These are phyloP conservation scores for Rhynchospora pubera DNA, from an alignment of 176 grass and related monocot species.

Conservation along the genomic window DNA sequence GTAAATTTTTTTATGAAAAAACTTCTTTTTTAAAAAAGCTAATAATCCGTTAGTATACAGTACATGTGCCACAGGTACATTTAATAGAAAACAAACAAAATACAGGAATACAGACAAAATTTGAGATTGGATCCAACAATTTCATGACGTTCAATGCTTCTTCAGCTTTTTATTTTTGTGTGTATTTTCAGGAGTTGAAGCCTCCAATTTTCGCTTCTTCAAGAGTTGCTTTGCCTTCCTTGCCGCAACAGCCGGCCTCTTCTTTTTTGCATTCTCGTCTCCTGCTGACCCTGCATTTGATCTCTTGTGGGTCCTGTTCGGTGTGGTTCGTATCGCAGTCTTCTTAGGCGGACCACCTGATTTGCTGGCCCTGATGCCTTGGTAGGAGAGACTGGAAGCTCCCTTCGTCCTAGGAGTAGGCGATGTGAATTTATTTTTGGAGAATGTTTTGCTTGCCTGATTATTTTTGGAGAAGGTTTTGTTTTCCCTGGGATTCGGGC, in stretches of 20 bases:
- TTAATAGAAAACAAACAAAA: neutral
- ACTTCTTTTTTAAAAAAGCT: neutral
- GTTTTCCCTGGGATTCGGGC: constrained; percentile 1
- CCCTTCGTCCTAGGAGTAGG: constrained; percentile 30
- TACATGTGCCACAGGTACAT: neutral
- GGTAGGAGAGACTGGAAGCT: constrained; percentile 47
- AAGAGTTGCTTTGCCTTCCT: constrained; percentile 64
- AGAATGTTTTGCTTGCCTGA: constrained; percentile 10
- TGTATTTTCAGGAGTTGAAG: constrained; percentile 40
- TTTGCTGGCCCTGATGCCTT: constrained; percentile 65
- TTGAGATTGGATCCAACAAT: neutral
- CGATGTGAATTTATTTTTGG: constrained; percentile 5
- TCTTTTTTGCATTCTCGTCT: constrained; percentile 21
- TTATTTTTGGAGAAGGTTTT: constrained; percentile 5
- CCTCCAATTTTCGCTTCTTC: constrained; percentile 64
- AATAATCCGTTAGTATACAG: neutral
- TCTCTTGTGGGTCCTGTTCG: constrained; percentile 23
- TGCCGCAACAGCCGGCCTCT: constrained; percentile 73
- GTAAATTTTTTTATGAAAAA: neutral
- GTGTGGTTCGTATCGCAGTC: neutral
- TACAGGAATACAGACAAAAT: neutral
- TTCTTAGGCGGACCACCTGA: constrained; percentile 63
- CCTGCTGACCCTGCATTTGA: constrained; percentile 19
- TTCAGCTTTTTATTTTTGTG: constrained; percentile 57
- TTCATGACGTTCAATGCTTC: constrained; percentile 31